phyloP scores from a whole-genome alignment of 1,284 basidiomycete genomes.

The Farysia itapuensis region DNA sequence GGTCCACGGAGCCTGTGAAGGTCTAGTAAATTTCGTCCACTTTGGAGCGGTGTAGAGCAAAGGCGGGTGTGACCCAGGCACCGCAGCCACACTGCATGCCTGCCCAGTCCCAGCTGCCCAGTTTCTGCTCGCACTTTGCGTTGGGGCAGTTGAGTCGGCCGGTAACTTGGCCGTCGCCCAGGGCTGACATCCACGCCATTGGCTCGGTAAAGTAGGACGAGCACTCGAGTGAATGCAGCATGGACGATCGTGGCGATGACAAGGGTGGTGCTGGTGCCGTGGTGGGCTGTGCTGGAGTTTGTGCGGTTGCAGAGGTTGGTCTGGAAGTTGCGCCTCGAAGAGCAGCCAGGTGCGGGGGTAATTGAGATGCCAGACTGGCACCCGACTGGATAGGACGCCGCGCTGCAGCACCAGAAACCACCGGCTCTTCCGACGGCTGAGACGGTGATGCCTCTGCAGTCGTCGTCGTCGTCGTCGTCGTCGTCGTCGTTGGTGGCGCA shows the following conservation, averaged over 20 bases:
- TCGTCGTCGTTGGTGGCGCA: background rate
- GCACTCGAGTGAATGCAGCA: constrained; percentile 67
- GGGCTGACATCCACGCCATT: constrained; percentile 93
- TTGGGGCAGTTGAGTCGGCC: constrained; percentile 92
- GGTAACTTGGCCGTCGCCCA: constrained; percentile 72
- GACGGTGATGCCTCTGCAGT: background rate
- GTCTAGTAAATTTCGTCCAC: constrained; percentile 81
- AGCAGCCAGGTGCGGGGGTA: constrained; percentile 50
- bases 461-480: background rate
- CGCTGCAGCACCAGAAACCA: background rate
- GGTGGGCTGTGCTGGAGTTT: background rate
- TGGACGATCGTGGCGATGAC: background rate
- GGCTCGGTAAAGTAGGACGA: constrained; percentile 97
- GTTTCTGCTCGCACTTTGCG: constrained; percentile 80
- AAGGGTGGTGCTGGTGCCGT: background rate
- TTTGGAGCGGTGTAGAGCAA: constrained; percentile 84
- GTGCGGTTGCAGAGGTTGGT: background rate
- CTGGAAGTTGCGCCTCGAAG: constrained; percentile 13
- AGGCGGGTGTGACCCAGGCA: constrained; percentile 67
- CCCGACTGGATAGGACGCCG: constrained; percentile 33
- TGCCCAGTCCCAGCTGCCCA: constrained; percentile 96
- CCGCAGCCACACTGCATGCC: constrained; percentile 84
- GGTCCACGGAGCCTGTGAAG: too few species aligned
- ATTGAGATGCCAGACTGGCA: constrained; percentile 32
- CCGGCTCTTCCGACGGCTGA: background rate